phyloP scores from a whole-genome alignment of 2,329 filamentous ascomycete genomes.

The Atkinsonella hypoxylon region DNA sequence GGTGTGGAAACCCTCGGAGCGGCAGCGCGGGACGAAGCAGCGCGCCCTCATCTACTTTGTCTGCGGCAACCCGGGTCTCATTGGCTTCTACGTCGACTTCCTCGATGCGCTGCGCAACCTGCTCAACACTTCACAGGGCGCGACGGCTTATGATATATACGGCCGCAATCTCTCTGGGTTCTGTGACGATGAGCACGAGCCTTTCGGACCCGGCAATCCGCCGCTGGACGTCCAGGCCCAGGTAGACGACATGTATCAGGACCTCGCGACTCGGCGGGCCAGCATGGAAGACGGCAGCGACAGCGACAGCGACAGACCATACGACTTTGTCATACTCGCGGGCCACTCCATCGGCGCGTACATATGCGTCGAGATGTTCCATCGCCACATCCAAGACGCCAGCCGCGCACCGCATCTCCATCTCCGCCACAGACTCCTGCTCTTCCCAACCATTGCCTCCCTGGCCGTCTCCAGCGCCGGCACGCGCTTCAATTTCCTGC shows the following conservation, averaged over 20 bases:
- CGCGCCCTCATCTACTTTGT: slow-evolving; percentile 56
- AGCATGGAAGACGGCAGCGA: slow-evolving; percentile 9
- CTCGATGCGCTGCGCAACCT: slow-evolving; percentile 43
- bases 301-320: slow-evolving; percentile 23
- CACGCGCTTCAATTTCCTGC: slow-evolving; percentile 28
- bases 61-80: slow-evolving; percentile 64
- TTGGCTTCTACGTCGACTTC: slow-evolving; percentile 62
- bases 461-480: slow-evolving; percentile 53
- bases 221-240: slow-evolving; percentile 43
- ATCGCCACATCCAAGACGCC: slow-evolving; percentile 35
- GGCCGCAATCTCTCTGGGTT: slow-evolving; percentile 49
- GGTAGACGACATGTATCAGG: slow-evolving; percentile 31
- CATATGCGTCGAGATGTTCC: slow-evolving; percentile 56
- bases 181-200: slow-evolving; percentile 37
- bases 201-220: slow-evolving; percentile 26
- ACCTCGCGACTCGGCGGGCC: slow-evolving; percentile 16
- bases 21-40: slow-evolving; percentile 9
- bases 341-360: slow-evolving; percentile 68
- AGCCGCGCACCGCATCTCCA: slow-evolving; percentile 23
- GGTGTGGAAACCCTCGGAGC: slow-evolving; percentile 19
- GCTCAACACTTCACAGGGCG: slow-evolving; percentile 32
- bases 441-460: slow-evolving; percentile 67
- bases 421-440: slow-evolving; percentile 44
- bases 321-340: slow-evolving; percentile 51
- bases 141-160: slow-evolving; percentile 38